phyloP scores from a whole-genome alignment of 176 grass and related monocot genomes.

The Olyra latifolia region DNA sequence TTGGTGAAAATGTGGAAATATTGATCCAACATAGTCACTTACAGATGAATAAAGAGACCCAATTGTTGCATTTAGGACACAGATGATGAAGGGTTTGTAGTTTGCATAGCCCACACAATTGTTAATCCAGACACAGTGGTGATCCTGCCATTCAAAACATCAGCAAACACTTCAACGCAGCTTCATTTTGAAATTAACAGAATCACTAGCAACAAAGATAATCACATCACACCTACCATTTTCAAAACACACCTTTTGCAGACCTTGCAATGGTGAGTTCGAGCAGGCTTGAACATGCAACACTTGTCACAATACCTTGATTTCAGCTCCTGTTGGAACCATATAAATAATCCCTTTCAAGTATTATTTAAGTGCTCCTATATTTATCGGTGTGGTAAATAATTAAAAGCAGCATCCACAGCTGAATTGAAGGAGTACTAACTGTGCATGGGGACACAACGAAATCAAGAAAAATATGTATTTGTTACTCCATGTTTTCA shows the following conservation, averaged over 20 bases:
- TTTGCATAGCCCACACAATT: slow-evolving; percentile 96
- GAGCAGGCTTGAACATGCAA: slow-evolving; percentile 71
- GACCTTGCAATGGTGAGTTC: slow-evolving; percentile 81
- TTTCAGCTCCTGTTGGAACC: slow-evolving; percentile 49
- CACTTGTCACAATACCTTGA: slow-evolving; percentile 94
- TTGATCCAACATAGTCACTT: slow-evolving; percentile 15
- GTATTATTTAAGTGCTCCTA: neutral
- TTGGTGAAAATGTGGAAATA: neutral
- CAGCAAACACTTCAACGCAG: neutral
- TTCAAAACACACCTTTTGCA: slow-evolving; percentile 95
- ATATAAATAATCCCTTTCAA: slow-evolving; percentile 2
- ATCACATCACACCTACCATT: slow-evolving; percentile 62
- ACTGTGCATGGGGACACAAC: neutral
- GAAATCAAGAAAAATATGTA: neutral
- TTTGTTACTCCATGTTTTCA: too few relatives aligned
- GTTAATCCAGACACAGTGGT: slow-evolving; percentile 97
- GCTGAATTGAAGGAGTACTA: neutral
- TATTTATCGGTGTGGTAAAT: neutral
- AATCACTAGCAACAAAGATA: neutral
- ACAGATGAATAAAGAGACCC: slow-evolving; percentile 84
- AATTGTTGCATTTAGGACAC: slow-evolving; percentile 73
- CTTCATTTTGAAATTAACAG: slow-evolving; percentile 6
- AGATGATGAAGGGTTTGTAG: slow-evolving; percentile 88
- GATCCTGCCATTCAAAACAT: slow-evolving; percentile 65
- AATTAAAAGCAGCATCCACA: neutral